Percentiles rank a stretch among this genome's conserved stretches.
Evolutionary conservation across 1,284 basidiomycete species (phyloP).

Genomic region (Irpex lacteus): DNA sequence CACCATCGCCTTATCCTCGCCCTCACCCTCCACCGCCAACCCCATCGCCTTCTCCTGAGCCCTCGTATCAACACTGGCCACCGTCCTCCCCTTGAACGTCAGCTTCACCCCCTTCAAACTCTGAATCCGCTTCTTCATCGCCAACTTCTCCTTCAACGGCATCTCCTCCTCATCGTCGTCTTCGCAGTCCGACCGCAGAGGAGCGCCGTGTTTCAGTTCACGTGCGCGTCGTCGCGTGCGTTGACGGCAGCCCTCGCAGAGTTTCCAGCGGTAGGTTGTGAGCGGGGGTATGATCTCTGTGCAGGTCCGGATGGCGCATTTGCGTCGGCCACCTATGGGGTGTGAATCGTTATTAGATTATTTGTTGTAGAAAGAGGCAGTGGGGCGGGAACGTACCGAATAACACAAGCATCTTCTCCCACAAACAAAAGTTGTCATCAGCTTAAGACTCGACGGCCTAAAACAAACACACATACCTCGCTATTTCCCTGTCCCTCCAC

Average conservation of each 20-base stretch:
- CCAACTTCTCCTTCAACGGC: neutral
- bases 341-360: neutral
- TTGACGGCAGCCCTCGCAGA: slow-evolving; percentile 34
- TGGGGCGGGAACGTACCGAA: neutral
- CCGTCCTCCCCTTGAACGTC: slow-evolving; percentile 11
- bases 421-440: neutral
- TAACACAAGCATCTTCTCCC: neutral
- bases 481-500: too few relatives aligned
- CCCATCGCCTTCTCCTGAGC: neutral
- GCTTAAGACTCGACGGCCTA: neutral
- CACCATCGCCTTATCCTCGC: too few relatives aligned
- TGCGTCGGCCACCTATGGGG: neutral
- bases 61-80: slow-evolving; percentile 9
- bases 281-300: slow-evolving; percentile 34
- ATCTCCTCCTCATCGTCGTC: slow-evolving; percentile 3
- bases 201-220: slow-evolving; percentile 12
- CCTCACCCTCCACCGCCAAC: too few relatives aligned
- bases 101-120: slow-evolving; percentile 9
- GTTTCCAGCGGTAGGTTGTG: slow-evolving; percentile 33
- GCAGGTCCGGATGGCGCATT: slow-evolving; percentile 33
- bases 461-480: too few relatives aligned
- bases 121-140: neutral
- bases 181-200: slow-evolving; percentile 4
- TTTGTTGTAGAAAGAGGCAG: neutral
- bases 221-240: slow-evolving; percentile 13